A percentile compares a stretch with the other conserved stretches of the same genome.
Conservation (phyloP, 495 filamentous ascomycete genomes). For the Hypoxylon crocopeplum region DNA sequence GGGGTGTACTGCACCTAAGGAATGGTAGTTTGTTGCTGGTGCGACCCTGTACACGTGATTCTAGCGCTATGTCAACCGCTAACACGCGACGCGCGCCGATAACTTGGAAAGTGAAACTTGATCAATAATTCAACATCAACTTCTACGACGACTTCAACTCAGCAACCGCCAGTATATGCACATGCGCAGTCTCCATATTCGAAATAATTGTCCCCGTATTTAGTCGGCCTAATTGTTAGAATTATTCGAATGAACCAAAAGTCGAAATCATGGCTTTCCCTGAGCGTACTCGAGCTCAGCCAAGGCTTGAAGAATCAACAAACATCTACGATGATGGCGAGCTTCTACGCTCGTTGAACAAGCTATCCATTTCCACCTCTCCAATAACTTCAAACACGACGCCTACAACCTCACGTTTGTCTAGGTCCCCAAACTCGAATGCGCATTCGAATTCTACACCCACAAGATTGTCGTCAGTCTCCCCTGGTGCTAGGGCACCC, state of each 20-base stretch:
- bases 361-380: slow-evolving; percentile 48
- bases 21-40: too few species aligned
- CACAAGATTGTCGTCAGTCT: slow-evolving; percentile 28
- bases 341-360: slow-evolving; percentile 50
- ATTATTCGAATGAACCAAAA: slow-evolving; percentile 29
- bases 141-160: too few species aligned
- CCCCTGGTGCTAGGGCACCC: slow-evolving; percentile 46
- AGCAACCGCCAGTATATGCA: too few species aligned
- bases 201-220: too few species aligned
- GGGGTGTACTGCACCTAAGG: too few species aligned
- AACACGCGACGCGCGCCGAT: too few species aligned
- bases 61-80: too few species aligned
- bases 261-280: slow-evolving; percentile 35
- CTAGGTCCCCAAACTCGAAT: slow-evolving; percentile 28
- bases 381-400: slow-evolving; percentile 37
- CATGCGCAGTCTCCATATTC: too few species aligned
- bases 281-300: slow-evolving; percentile 30
- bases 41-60: too few species aligned
- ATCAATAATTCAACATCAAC: too few species aligned
- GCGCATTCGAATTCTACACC: slow-evolving; percentile 1
- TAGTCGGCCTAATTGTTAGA: too few species aligned
- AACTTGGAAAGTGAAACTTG: too few species aligned
- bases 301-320: slow-evolving; percentile 21
- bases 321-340: slow-evolving; percentile 38
- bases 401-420: slow-evolving; percentile 35